Conservation (phyloP, 495 filamentous ascomycete genomes). For the Aspergillus ostianus region DNA sequence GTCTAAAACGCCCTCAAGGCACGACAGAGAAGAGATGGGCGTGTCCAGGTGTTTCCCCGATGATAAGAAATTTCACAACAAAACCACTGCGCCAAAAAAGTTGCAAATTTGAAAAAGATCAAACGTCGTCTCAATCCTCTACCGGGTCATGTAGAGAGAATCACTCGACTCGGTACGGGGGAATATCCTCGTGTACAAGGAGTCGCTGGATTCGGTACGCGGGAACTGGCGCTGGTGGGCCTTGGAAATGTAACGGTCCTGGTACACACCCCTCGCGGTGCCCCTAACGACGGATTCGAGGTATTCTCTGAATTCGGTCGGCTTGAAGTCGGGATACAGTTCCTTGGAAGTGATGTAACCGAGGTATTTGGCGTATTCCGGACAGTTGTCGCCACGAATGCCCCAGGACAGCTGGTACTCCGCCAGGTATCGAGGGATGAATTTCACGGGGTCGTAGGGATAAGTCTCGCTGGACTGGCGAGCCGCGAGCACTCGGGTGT, state of each 20-base stretch:
- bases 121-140: conserved; percentile 13
- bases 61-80: not conserved
- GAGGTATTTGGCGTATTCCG: conserved; percentile 56
- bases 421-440: conserved; percentile 40
- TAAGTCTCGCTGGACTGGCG: conserved; percentile 49
- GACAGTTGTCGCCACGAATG: conserved; percentile 56
- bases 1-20: not conserved
- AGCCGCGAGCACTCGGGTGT: conserved; percentile 39
- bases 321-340: conserved; percentile 53
- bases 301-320: conserved; percentile 43
- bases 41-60: not conserved
- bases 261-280: conserved; percentile 45
- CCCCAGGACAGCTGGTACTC: conserved; percentile 54
- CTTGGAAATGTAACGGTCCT: conserved; percentile 42
- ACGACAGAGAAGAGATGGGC: not conserved
- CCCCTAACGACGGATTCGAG: conserved; percentile 40
- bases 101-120: not conserved
- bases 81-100: not conserved
- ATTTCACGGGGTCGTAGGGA: conserved; percentile 46
- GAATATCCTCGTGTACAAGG: conserved; percentile 43
- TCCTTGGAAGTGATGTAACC: conserved; percentile 57
- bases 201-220: conserved; percentile 45
- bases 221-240: conserved; percentile 45
- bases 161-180: conserved; percentile 45
- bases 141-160: conserved; percentile 41